These are phyloP conservation scores for Cutaneotrichosporon mucoides DNA, from an alignment of 1,284 basidiomycete genomes.

Conservation along the genomic window DNA sequence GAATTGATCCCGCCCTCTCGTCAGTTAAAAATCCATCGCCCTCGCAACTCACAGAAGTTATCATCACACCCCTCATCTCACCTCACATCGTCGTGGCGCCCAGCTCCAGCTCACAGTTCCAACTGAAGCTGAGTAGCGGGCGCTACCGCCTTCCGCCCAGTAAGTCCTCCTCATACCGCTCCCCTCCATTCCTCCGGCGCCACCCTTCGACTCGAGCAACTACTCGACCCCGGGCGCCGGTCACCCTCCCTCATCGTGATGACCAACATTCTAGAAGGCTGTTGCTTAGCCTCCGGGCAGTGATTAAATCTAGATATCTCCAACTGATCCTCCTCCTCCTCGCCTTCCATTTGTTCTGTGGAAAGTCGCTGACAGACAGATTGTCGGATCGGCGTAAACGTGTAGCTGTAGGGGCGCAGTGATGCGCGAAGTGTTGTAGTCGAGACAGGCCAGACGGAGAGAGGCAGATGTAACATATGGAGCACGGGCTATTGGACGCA, in stretches of 20 bases:
- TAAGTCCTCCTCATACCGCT: not conserved
- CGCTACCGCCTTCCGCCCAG: no score
- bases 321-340: not conserved
- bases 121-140: no score
- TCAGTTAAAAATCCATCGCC: not conserved
- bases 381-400: no score
- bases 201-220: not conserved
- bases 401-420: no score
- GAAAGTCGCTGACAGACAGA: conserved; percentile 1
- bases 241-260: conserved; percentile 1
- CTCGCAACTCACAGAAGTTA: no score
- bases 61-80: not conserved
- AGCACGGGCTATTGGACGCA: no score
- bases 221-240: not conserved
- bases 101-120: no score
- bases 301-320: conserved; percentile 11
- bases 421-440: no score
- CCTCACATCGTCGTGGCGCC: no score
- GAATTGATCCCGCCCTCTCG: no score
- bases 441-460: no score
- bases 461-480: no score
- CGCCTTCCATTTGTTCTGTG: not conserved
- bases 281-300: conserved; percentile 15
- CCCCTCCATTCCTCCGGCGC: not conserved
- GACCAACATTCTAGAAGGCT: conserved; percentile 11